Evolutionary conservation across 2,329 filamentous ascomycete genomes (phyloP).

Genomic region (Emericellopsis cladophorae): DNA sequence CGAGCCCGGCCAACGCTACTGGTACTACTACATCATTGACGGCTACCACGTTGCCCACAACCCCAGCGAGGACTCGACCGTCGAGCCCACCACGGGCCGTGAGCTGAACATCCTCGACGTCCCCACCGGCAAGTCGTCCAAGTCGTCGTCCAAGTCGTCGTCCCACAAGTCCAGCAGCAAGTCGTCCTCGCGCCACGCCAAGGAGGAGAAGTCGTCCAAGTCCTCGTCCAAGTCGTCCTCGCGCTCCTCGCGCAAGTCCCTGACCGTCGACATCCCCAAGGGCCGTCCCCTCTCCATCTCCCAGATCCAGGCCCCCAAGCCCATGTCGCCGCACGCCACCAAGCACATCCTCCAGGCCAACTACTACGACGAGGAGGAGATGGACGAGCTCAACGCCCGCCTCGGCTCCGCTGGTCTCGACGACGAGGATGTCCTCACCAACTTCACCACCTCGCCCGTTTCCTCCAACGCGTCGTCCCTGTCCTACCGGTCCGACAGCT

Average conservation of each 20-base stretch:
- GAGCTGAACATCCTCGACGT: slow-evolving; percentile 97
- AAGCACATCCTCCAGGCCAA: slow-evolving; percentile 75
- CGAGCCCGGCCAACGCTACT: slow-evolving; percentile 85
- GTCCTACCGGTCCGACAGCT: slow-evolving; percentile 62
- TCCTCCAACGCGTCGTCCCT: slow-evolving; percentile 59
- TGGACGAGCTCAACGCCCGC: slow-evolving; percentile 69
- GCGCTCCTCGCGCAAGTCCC: slow-evolving; percentile 31
- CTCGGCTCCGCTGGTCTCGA: slow-evolving; percentile 52
- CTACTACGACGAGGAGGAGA: slow-evolving; percentile 58
- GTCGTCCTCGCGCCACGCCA: slow-evolving; percentile 16
- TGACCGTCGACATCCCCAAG: slow-evolving; percentile 63
- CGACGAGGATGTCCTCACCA: slow-evolving; percentile 40
- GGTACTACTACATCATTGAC: slow-evolving; percentile 99
- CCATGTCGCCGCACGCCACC: slow-evolving; percentile 76
- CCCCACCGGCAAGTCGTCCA: slow-evolving; percentile 37
- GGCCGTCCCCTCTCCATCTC: slow-evolving; percentile 80
- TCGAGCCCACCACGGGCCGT: slow-evolving; percentile 92
- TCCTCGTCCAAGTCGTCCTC: slow-evolving; percentile 30
- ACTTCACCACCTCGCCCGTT: slow-evolving; percentile 45
- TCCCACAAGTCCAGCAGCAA: slow-evolving; percentile 14
- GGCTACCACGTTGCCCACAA: slow-evolving; percentile 98
- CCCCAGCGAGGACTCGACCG: slow-evolving; percentile 75
- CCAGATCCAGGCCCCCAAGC: slow-evolving; percentile 84
- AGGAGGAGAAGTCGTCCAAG: slow-evolving; percentile 25
- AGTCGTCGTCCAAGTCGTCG: slow-evolving; percentile 29